Evolutionary conservation across 2,329 filamentous ascomycete species (phyloP).

Genomic region (Coniochaeta sp.): DNA sequence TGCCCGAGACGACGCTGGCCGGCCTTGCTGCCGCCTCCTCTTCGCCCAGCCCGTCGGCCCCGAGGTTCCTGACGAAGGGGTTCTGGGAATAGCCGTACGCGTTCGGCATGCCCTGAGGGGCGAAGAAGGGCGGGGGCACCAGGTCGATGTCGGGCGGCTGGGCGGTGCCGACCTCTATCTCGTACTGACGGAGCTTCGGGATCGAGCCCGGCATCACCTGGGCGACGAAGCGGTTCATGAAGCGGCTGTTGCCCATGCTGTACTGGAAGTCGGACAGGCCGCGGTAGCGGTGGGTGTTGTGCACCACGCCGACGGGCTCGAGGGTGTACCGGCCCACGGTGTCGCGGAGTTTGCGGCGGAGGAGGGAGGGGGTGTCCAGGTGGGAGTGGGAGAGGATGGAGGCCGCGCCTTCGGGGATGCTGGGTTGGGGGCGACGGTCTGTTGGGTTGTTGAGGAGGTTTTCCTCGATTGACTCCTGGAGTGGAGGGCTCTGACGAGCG

Average conservation of each 20-base stretch:
- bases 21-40: not conserved
- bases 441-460: not conserved
- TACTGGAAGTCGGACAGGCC: conserved; percentile 84
- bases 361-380: conserved; percentile 40
- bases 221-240: conserved; percentile 64
- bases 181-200: conserved; percentile 51
- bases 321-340: conserved; percentile 60
- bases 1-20: no score
- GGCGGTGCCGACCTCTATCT: conserved; percentile 56
- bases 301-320: conserved; percentile 64
- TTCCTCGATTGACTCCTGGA: not conserved
- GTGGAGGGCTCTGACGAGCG: not conserved
- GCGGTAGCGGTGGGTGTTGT: conserved; percentile 80
- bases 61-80: conserved; percentile 51
- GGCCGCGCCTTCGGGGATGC: not conserved
- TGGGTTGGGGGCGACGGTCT: not conserved
- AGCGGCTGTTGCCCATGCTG: conserved; percentile 58
- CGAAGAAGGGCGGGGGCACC: conserved; percentile 72
- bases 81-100: conserved; percentile 83
- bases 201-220: conserved; percentile 63
- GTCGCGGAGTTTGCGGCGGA: conserved; percentile 61
- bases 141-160: conserved; percentile 57
- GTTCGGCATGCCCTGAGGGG: conserved; percentile 66
- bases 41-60: conserved; percentile 24
- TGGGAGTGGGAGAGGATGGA: not conserved